These are phyloP conservation scores for Serendipita indica DNA, from an alignment of 768 basidiomycete genomes.

Conservation along the genomic window DNA sequence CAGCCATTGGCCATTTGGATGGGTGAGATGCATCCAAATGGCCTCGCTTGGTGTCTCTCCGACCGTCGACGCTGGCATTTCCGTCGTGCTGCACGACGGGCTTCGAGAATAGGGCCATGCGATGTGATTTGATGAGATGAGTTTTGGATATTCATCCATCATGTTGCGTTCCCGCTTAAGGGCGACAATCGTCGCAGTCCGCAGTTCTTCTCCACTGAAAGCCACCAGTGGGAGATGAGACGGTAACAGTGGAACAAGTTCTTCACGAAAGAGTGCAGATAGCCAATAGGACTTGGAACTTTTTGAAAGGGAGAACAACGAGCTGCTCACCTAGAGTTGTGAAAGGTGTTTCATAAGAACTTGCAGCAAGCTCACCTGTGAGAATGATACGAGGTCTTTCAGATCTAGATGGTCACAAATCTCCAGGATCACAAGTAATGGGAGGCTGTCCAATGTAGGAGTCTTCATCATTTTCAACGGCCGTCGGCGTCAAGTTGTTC, in stretches of 20 bases:
- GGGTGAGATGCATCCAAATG: not conserved
- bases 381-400: not conserved
- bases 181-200: not conserved
- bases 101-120: not conserved
- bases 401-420: constrained; percentile 5
- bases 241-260: not conserved
- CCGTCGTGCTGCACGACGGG: no score
- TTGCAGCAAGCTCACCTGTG: not conserved
- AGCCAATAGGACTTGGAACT: not conserved
- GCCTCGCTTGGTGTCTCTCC: not conserved
- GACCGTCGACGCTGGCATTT: no score
- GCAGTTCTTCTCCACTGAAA: not conserved
- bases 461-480: no score
- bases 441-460: not conserved
- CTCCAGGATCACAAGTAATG: not conserved
- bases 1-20: not conserved
- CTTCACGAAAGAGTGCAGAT: not conserved
- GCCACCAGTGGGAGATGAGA: not conserved
- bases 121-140: not conserved
- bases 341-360: not conserved
- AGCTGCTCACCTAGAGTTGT: not conserved
- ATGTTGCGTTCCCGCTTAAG: not conserved
- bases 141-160: not conserved
- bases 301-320: not conserved
- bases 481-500: no score